Evolutionary conservation across 2,329 filamentous ascomycete species (phyloP), one percentile per base, ranked within the genome.

Genomic region (Ophiostoma australiae): DNA sequence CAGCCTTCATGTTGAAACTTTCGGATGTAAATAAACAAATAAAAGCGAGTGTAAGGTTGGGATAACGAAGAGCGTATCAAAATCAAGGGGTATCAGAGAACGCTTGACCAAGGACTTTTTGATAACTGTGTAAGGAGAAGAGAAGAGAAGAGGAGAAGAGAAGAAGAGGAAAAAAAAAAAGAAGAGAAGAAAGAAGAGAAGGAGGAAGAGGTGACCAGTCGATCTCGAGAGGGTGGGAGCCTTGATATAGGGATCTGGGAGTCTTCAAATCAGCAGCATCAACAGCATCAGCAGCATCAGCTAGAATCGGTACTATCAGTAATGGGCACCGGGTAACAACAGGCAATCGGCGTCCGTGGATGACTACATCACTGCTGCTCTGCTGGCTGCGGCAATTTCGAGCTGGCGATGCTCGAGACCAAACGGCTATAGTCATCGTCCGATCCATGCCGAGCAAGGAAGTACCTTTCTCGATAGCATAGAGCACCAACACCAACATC

Each of bases 31-130:
- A n/a, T 20, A 23, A 66, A 13, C 35, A 35, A 35, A 35, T 35
- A 63, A 11, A 89, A 63, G 27, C 58, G 58, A 63, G 27, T 20
- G 58, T 61, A 15, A 23, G 27, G 52, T 20, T 17, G 15, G 6
- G 13, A 33, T n/a, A 20, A 63, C 52, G 23, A 23, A 11, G 52
- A 10, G n/a, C 13, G 23, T 58, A 23, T 58, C n/a, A 63, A 31
- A 33, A 33, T 63, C 15, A 27, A 33, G 23, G 58, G 52, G 52
- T 58, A 58, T 58, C 8, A 7, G 44, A 27, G 52, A 23, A 58
- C 52, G 52, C 52, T 58, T 58, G 52, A 58, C n/a, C 44, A 39
- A 39, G 17, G 17, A 48, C 44, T 48, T 48, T 48, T 15, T 17
- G 15, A n/a, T 6, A 17, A 17, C 6, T 35, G 10, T 65, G 61